Percentiles rank a stretch among this genome's conserved stretches.
phyloP scores from a whole-genome alignment of 208 protist genomes.

The Leishmania major region DNA sequence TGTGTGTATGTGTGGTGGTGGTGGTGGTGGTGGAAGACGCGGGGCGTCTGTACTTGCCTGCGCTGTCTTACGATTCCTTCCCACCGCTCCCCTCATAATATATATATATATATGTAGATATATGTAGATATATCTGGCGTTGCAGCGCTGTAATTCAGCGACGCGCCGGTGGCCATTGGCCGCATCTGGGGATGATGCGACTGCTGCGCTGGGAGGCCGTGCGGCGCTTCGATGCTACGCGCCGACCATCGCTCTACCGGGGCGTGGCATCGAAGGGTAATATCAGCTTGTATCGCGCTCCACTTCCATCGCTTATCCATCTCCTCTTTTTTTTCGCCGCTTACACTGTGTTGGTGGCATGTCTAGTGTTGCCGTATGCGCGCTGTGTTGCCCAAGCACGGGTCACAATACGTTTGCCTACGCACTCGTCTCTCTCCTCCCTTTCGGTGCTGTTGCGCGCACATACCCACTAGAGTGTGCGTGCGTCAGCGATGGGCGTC shows the following conservation, averaged over 20 bases:
- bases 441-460: neutral
- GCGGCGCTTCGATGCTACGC: neutral
- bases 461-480: neutral
- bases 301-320: neutral
- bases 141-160: neutral
- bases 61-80: neutral
- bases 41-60: neutral
- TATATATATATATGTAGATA: too few species aligned
- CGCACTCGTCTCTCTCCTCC: neutral
- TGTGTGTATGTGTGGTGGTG: too few species aligned
- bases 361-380: neutral
- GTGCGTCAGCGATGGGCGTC: conserved; percentile 4
- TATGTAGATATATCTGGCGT: too few species aligned
- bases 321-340: neutral
- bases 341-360: neutral
- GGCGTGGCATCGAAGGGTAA: neutral
- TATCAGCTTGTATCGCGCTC: neutral
- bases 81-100: too few species aligned
- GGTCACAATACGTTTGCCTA: neutral
- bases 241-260: neutral
- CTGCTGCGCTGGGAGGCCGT: neutral
- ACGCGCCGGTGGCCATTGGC: neutral
- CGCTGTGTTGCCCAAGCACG: neutral
- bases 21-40: neutral
- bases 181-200: neutral